Evolutionary conservation across 108 stramenopile species (phyloP), one percentile per base, ranked within the genome.

Genomic region (Poteriospumella lacustris): DNA sequence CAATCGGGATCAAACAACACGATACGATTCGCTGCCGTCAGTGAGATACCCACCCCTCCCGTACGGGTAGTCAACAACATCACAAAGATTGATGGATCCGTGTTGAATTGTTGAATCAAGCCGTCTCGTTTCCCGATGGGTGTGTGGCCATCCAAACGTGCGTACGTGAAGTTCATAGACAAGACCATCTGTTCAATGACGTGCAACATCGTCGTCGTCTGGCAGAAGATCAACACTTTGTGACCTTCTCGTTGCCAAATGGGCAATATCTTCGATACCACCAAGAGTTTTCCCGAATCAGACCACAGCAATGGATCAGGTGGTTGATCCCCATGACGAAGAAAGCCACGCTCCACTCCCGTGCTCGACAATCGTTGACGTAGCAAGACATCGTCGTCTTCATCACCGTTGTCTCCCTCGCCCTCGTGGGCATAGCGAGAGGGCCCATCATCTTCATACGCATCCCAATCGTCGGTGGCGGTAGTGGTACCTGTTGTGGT

Each of bases 21-120:
- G 28, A 92, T 87, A 39, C 87, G 78, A 44, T 90, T 72, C 1
- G 89, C 89, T 26, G 88, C 89, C 2, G 84, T 83, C 31, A 90
- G 75, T 36, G 82, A 84, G 33, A 97, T 76, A 0, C 98, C 98
- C 9, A 99, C 91, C 9, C 98, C 98, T 28, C 98, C 98, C n/a
- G 95, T 94, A 59, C 90, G 81, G 0, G 98, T 97, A 15, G 96
- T 99, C 69, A 95, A 87, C 1, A 99, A 87, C 90, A 99, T 94
- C 9, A 87, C 82, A 78, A 95, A 96, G 73, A 92, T 87, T 9
- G 75, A 85, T 28, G 78, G 76, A 62, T 95, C 92, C 33, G 76
- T 77, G 76, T 99, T 99, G 90, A 96, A 99, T 1, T 78, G 84
- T 64, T 96, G 92, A 1, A 97, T 94, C 5, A 97, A 78, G 12